These are phyloP conservation scores for Colletotrichum lentis DNA, from an alignment of 2,329 filamentous ascomycete species.

Conservation along the genomic window DNA sequence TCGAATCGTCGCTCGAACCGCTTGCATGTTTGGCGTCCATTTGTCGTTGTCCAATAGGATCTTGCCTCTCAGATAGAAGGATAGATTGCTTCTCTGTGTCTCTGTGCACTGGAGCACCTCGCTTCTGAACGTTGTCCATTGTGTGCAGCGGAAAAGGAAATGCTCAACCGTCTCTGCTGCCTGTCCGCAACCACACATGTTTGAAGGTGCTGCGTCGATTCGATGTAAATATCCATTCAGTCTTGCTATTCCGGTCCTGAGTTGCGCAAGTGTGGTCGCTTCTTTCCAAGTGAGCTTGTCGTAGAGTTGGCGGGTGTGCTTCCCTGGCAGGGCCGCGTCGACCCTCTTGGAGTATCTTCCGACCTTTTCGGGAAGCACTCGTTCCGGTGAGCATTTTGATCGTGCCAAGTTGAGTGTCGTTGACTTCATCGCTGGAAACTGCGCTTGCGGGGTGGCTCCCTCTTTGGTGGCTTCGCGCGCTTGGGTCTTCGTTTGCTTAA, in stretches of 20 bases:
- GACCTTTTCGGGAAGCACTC: not conserved
- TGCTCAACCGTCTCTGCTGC: slow-evolving; percentile 41
- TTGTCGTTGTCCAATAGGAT: too few species aligned
- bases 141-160: slow-evolving; percentile 35
- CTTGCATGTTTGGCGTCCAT: too few species aligned
- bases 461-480: not conserved
- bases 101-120: too few species aligned
- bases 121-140: too few species aligned
- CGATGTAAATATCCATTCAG: slow-evolving; percentile 37
- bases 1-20: too few species aligned
- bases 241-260: slow-evolving; percentile 28
- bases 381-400: not conserved
- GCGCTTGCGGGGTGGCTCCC: not conserved
- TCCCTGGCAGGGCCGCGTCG: not conserved
- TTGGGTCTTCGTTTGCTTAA: not conserved
- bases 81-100: too few species aligned
- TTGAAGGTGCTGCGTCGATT: slow-evolving; percentile 23
- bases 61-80: too few species aligned
- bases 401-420: too few species aligned
- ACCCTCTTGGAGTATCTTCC: not conserved
- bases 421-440: not conserved
- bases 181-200: slow-evolving; percentile 32
- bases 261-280: not conserved
- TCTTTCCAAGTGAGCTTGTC: not conserved
- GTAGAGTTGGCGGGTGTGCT: not conserved